Base-by-base conservation (phyloP, 2,329 filamentous ascomycete species). In the Dactylonectria macrodidyma region DNA sequence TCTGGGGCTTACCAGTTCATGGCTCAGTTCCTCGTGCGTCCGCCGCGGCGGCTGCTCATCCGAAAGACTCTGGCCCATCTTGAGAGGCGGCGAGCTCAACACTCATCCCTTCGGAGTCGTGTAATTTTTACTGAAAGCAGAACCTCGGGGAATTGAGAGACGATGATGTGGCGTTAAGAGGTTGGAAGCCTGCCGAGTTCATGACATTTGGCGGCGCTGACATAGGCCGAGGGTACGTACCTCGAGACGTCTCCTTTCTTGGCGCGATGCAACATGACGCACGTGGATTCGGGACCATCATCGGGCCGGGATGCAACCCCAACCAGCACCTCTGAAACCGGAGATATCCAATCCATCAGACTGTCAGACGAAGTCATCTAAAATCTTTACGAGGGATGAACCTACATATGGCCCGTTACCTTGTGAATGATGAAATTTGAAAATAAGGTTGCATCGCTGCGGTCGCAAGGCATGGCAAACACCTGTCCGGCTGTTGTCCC, bases 61-160 rank as follows among this genome's bases (percentile, higher is more conserved):
- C 60, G 87, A 89, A 63, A 84, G 80, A 73, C 75, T 79, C 79
- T 89, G 87, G 65, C 87, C 87, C 87, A 89, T 89, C 67, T 68
- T 83, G 73, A 69, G 62, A 70, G 57, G 64, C 62, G 56, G 66
- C 64, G 65, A 58, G 63, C 52, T 59, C 48, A 14, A 55, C n/a
- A 71, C 36, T 67, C 77, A 79, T 76, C 30, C 68, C 74, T 75
- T 62, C 65, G 22, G 38, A 59, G 38, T 34, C 47, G 22, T 12
- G 11, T 58, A 44, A 38, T 48, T 61, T 48, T 5, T n/a, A 19
- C 19, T 33, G 19, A 24, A 11, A 30, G 22, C 44, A 38, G 34
- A 36, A 10, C 38, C 59, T 38, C 52, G 33, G 51, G 16, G 16
- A 61, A 65, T 67, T 63, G 34, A 52, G 34, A 50, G 24, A 30